phyloP scores from a whole-genome alignment of 768 basidiomycete species.

The Auricularia sp. region DNA sequence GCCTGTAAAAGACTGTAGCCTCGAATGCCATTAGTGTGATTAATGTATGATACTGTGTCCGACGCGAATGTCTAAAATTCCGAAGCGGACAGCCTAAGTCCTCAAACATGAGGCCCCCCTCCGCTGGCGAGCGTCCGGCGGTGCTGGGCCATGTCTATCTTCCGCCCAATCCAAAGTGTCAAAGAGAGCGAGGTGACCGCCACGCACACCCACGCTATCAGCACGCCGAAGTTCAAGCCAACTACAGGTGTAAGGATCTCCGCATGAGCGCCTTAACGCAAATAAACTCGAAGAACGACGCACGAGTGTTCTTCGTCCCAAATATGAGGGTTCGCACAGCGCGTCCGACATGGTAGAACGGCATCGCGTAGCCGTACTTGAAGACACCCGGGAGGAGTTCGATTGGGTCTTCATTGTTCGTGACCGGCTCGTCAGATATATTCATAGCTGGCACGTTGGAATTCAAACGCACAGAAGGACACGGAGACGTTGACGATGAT shows the following conservation, averaged over 20 bases:
- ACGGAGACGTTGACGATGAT: conserved; percentile 39
- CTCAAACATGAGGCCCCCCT: too few species aligned
- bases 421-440: too few species aligned
- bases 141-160: not conserved
- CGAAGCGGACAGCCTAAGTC: too few species aligned
- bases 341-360: conserved; percentile 61
- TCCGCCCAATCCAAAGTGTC: conserved; percentile 34
- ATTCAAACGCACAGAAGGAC: not conserved
- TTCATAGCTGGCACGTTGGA: too few species aligned
- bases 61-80: too few species aligned
- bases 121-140: too few species aligned
- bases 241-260: conserved; percentile 13
- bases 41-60: too few species aligned
- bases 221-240: conserved; percentile 50
- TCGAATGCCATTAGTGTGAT: too few species aligned
- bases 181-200: conserved; percentile 44
- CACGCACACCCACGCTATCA: conserved; percentile 44
- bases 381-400: conserved; percentile 47
- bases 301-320: conserved; percentile 43
- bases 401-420: conserved; percentile 29
- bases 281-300: too few species aligned
- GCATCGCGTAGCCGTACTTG: conserved; percentile 58
- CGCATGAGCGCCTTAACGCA: too few species aligned
- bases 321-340: conserved; percentile 57
- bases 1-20: too few species aligned